A percentile compares a stretch with the other conserved stretches of the same genome.
phyloP scores from a whole-genome alignment of 148 eudicot genomes.

The Gaultheria prostrata region DNA sequence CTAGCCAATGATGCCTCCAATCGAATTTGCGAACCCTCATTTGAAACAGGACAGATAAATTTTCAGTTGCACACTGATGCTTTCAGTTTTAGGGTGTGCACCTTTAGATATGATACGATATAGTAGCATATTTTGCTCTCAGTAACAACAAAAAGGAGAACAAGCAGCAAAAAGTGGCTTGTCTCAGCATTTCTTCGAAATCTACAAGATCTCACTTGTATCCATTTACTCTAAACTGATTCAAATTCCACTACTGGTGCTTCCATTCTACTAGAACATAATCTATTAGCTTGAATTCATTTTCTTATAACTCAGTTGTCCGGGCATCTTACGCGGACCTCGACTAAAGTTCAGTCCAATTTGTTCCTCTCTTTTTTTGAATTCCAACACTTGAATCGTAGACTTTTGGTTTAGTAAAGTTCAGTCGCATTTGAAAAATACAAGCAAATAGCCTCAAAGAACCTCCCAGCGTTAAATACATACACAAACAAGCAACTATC shows the following conservation, averaged over 20 bases:
- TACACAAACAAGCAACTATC: neutral
- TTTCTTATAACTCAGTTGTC: too few species aligned
- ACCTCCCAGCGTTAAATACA: neutral
- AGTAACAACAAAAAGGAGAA: neutral
- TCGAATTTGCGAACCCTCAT: neutral
- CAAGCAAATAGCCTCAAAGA: neutral
- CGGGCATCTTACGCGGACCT: too few species aligned
- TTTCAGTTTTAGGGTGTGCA: neutral
- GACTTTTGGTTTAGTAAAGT: neutral
- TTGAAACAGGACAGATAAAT: neutral
- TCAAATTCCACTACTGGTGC: neutral
- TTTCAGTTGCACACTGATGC: neutral
- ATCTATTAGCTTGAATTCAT: neutral
- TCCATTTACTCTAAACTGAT: neutral
- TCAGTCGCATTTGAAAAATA: neutral
- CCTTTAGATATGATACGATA: neutral
- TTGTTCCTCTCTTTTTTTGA: neutral
- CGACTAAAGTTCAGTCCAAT: too few species aligned
- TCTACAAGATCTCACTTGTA: conserved; percentile 10
- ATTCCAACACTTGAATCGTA: conserved; percentile 2
- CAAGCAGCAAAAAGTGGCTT: neutral
- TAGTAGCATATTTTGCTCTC: neutral
- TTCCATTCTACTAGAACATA: neutral
- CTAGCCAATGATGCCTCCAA: neutral
- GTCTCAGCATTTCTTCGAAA: conserved; percentile 1